These are phyloP conservation scores for Magnusiomyces tetraspermus DNA, from an alignment of 1,139 yeast genomes.

Conservation along the genomic window DNA sequence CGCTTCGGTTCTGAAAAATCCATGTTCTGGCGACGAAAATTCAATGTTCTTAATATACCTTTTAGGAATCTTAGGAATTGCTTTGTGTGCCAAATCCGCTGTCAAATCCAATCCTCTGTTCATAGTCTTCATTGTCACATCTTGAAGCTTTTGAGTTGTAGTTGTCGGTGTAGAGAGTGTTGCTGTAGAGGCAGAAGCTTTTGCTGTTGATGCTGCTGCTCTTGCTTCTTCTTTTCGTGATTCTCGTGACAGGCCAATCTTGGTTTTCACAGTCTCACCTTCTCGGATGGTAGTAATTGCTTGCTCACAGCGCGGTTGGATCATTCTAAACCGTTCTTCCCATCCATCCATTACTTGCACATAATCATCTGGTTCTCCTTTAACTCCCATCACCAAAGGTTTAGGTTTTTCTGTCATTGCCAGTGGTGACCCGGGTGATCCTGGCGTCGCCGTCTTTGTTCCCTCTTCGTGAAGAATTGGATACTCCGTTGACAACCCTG, in stretches of 20 bases:
- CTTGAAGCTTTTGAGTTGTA: constrained; percentile 21
- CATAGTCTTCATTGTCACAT: constrained; percentile 17
- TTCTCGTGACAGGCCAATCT: constrained; percentile 19
- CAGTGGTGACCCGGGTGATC: not conserved
- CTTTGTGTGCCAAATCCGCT: constrained; percentile 14
- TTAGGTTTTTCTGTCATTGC: not conserved
- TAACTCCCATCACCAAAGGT: no score
- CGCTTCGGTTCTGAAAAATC: constrained; percentile 14
- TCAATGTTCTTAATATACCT: constrained; percentile 9
- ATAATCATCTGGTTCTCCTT: constrained; percentile 14
- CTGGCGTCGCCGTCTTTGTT: no score
- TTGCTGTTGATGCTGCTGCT: no score
- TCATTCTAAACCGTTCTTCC: constrained; percentile 24
- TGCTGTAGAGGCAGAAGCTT: no score
- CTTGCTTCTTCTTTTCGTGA: constrained; percentile 5
- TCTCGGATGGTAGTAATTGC: constrained; percentile 23
- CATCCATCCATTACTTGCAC: constrained; percentile 23
- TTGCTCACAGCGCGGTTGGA: constrained; percentile 27
- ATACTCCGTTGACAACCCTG: not conserved
- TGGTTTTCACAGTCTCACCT: constrained; percentile 26
- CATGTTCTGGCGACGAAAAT: constrained; percentile 14
- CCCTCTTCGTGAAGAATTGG: no score
- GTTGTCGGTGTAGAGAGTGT: no score
- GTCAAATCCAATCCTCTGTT: constrained; percentile 18
- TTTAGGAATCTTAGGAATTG: constrained; percentile 6